These are phyloP conservation scores for Nicotiana noctiflora DNA, from an alignment of 257 asterid species.

Conservation along the genomic window DNA sequence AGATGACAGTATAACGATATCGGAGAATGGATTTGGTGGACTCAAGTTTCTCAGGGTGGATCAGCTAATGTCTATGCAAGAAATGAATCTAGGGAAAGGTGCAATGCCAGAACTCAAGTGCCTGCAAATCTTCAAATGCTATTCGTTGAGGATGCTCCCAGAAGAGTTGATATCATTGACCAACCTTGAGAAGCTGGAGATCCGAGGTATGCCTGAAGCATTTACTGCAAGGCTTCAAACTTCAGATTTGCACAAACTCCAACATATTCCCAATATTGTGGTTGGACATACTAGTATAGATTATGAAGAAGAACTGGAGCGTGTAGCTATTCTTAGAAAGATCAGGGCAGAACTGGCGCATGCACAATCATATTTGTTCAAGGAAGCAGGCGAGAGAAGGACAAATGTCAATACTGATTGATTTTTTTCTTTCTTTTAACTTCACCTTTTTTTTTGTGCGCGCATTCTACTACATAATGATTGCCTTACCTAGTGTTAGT, in stretches of 20 bases:
- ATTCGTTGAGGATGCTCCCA: neutral
- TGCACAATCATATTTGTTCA: neutral
- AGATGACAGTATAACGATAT: neutral
- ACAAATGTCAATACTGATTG: neutral
- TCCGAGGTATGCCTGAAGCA: neutral
- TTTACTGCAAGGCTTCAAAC: neutral
- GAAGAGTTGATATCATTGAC: neutral
- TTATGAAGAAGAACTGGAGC: neutral
- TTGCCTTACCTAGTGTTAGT: no score
- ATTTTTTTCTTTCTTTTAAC: neutral
- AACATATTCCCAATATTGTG: neutral
- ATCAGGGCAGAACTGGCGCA: neutral
- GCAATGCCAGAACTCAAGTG: constrained; percentile 6
- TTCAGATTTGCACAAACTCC: neutral
- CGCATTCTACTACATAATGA: neutral
- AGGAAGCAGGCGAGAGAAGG: neutral
- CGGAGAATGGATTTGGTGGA: neutral
- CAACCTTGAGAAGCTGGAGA: constrained; percentile 7
- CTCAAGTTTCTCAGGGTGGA: neutral
- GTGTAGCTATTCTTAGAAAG: neutral
- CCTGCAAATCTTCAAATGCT: constrained; percentile 7
- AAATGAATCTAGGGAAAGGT: constrained; percentile 10
- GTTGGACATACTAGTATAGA: neutral
- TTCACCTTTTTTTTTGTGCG: neutral
- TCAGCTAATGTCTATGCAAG: neutral